phyloP scores from a whole-genome alignment of 495 filamentous ascomycete species.

The Chaetomidium leptoderma region DNA sequence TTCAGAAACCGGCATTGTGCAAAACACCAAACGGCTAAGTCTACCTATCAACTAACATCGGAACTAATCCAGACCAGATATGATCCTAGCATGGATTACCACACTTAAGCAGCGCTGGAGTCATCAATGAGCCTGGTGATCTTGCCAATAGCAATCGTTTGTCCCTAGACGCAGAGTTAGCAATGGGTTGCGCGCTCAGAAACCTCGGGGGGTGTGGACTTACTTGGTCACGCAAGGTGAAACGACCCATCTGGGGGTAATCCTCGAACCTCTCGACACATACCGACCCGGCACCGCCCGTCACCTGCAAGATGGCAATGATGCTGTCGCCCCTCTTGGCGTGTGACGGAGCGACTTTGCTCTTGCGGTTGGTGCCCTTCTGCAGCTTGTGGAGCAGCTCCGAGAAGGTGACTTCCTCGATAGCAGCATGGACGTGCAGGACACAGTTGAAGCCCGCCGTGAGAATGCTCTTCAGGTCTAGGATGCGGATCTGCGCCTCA shows the following conservation, averaged over 20 bases:
- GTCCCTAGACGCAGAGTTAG: constrained; percentile 54
- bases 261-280: constrained; percentile 93
- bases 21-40: background rate
- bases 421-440: constrained; percentile 84
- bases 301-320: constrained; percentile 86
- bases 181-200: constrained; percentile 21
- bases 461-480: constrained; percentile 94
- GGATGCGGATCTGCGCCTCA: constrained; percentile 90
- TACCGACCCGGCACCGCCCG: constrained; percentile 74
- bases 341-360: constrained; percentile 86
- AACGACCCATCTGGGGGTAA: constrained; percentile 88
- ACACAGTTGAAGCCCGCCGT: constrained; percentile 78
- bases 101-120: constrained; percentile 23
- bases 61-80: background rate
- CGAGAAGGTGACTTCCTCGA: constrained; percentile 90
- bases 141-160: constrained; percentile 97
- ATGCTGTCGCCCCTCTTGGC: constrained; percentile 89
- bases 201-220: constrained; percentile 14
- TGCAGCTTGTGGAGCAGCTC: constrained; percentile 89
- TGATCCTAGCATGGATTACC: background rate
- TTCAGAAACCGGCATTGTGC: too few species aligned
- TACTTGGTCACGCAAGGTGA: constrained; percentile 92
- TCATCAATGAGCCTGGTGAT: constrained; percentile 72
- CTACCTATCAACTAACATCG: background rate
- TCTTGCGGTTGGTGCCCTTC: constrained; percentile 91